Conservation (phyloP, 139 green algal species). For the Closterium sp. region DNA sequence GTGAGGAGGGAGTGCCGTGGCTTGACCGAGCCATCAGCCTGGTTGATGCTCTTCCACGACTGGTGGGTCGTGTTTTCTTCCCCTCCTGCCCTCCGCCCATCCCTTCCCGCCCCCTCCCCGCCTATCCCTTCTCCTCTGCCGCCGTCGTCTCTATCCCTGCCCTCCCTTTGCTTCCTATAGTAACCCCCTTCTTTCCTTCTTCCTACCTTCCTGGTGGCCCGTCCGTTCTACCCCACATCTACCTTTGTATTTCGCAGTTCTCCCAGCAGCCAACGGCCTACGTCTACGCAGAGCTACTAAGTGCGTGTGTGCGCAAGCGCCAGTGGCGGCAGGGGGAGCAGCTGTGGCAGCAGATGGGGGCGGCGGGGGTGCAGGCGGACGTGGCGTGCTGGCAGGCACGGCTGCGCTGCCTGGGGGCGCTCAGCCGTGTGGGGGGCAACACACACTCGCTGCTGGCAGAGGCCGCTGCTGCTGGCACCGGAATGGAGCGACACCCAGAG, state of each 20-base stretch:
- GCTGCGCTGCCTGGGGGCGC: constrained; percentile 9
- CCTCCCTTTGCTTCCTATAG: no score
- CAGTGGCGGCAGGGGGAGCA: constrained; percentile 11
- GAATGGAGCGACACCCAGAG: background rate
- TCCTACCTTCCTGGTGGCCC: no score
- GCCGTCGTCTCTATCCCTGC: no score
- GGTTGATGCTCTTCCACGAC: background rate
- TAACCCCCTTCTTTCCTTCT: no score
- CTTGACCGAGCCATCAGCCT: background rate
- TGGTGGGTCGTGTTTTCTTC: no score
- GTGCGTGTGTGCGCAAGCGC: constrained; percentile 17
- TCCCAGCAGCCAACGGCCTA: constrained; percentile 16
- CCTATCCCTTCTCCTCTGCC: no score
- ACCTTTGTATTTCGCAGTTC: no score
- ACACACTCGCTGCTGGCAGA: background rate
- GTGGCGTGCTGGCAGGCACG: constrained; percentile 17
- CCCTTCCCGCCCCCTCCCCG: no score
- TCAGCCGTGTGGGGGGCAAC: background rate
- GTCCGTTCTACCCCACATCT: no score
- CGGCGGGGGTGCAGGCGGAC: constrained; percentile 3
- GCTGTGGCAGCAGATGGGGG: constrained; percentile 26
- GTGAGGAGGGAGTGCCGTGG: background rate
- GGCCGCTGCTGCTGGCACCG: background rate
- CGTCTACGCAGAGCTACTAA: constrained; percentile 39
- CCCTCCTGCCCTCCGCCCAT: no score